phyloP scores from a whole-genome alignment of 306 rosid genomes.

The Benincasa hispida region DNA sequence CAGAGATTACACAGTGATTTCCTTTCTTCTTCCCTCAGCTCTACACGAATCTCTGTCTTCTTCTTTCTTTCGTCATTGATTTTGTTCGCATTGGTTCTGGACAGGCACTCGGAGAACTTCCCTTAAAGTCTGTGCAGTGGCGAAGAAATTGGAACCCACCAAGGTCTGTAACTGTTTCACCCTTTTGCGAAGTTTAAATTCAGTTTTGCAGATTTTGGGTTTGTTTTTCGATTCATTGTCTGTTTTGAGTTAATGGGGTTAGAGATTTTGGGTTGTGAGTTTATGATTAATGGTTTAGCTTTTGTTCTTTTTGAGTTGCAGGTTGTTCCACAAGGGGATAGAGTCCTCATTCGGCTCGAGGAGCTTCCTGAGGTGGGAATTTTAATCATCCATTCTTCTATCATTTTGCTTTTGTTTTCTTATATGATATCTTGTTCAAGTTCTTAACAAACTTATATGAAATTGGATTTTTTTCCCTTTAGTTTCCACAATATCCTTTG shows the following conservation, averaged over 20 bases:
- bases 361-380: constrained; percentile 41
- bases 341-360: constrained; percentile 85
- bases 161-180: constrained; percentile 19
- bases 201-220: not conserved
- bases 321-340: constrained; percentile 93
- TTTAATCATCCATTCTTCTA: not conserved
- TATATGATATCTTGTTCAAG: not conserved
- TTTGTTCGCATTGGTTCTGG: constrained; percentile 9
- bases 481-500: not conserved
- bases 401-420: not conserved
- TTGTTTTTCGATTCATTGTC: not conserved
- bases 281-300: not conserved
- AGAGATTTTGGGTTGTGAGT: not conserved
- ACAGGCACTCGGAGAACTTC: constrained; percentile 45
- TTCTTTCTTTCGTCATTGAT: not conserved
- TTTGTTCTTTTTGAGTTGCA: constrained; percentile 11
- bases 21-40: not conserved
- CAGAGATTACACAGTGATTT: constrained; percentile 30
- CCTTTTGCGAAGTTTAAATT: not conserved
- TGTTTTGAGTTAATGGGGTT: not conserved
- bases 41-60: not conserved
- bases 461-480: not conserved
- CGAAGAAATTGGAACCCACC: constrained; percentile 63
- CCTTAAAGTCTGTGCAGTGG: constrained; percentile 38
- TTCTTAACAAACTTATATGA: not conserved